These are phyloP conservation scores for Fonsecaea erecta DNA, from an alignment of 2,329 filamentous ascomycete species.

Conservation along the genomic window DNA sequence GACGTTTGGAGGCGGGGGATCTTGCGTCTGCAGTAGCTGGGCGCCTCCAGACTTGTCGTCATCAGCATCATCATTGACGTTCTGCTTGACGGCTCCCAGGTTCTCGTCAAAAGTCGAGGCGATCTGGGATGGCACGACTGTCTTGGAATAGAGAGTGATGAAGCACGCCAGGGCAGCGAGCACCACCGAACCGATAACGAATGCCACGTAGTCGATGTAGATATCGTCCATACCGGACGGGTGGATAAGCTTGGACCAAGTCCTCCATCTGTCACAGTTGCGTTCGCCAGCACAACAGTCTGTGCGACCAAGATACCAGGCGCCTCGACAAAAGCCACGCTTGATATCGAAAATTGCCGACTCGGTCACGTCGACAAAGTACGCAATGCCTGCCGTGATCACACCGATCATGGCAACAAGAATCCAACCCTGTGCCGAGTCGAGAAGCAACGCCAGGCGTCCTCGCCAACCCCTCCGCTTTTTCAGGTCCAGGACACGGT, in stretches of 20 bases:
- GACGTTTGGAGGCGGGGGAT: constrained; percentile 53
- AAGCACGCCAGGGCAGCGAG: constrained; percentile 75
- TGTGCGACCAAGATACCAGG: constrained; percentile 76
- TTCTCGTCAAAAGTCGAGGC: constrained; percentile 87
- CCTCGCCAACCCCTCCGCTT: constrained; percentile 83
- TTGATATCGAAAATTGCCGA: constrained; percentile 87
- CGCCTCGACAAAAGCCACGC: constrained; percentile 76
- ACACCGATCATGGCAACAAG: constrained; percentile 88
- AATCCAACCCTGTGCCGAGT: constrained; percentile 92
- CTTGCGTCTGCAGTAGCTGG: constrained; percentile 45
- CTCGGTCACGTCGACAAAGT: constrained; percentile 86
- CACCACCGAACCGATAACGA: constrained; percentile 71
- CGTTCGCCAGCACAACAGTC: constrained; percentile 63
- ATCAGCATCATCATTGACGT: constrained; percentile 48
- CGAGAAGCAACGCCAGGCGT: constrained; percentile 74
- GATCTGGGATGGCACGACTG: constrained; percentile 85
- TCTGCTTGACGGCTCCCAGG: constrained; percentile 65
- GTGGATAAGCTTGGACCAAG: constrained; percentile 68
- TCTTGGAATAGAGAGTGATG: constrained; percentile 88
- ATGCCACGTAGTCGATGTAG: constrained; percentile 80
- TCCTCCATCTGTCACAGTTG: constrained; percentile 63
- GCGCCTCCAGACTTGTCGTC: constrained; percentile 48
- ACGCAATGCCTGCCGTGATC: constrained; percentile 82
- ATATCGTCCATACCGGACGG: constrained; percentile 52
- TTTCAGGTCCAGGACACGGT: constrained; percentile 81